Base-by-base conservation (phyloP, 495 filamentous ascomycete genomes). In the Penicillium turbatum region DNA sequence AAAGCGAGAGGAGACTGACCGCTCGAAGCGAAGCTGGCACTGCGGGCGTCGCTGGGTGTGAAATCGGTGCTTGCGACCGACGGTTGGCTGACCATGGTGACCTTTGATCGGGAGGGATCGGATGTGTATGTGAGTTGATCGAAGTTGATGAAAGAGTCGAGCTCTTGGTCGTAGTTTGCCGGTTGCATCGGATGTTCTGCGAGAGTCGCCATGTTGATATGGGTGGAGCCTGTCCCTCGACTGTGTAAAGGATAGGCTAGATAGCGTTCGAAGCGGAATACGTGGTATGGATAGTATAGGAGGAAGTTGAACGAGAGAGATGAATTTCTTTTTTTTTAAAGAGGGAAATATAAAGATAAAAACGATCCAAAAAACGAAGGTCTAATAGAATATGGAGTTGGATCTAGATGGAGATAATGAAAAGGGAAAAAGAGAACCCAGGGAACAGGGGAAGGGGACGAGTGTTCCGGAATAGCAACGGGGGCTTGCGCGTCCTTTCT, bases 1-100 rank as follows among this genome's bases (percentile, higher is more conserved):
- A 90, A 82, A 12, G 73, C 69, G 63, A 86, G 82, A 31, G 78
- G 80, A 19, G 71, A 71, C 57, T 74, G 73, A 53, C 67, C 66
- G 31, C 63, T 71, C n/a, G 69, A 69, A 27, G 71, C 69, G 49
- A 70, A 74, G 35, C 67, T 70, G 49, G 72, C 64, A 56, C 70
- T 72, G 42, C 72, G 63, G 47, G 65, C 58, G 55, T 75, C 73
- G 46, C 61, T 66, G 29, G 62, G 41, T 53, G 58, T 65, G 51
- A 66, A 73, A 2, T 77, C 74, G 41, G 69, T 66, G 42, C 64
- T 66, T 34, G 69, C 57, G 48, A 78, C 63, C 30, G 70, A 66
- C 1, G 69, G 68, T 49, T 73, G 72, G 50, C 65, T 69, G 13
- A 66, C 49, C 17, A 73, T 47, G 40, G 69, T 60, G 34, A 70